phyloP scores from a whole-genome alignment of 2,329 filamentous ascomycete species.

The Rasamsonia emersonii region DNA sequence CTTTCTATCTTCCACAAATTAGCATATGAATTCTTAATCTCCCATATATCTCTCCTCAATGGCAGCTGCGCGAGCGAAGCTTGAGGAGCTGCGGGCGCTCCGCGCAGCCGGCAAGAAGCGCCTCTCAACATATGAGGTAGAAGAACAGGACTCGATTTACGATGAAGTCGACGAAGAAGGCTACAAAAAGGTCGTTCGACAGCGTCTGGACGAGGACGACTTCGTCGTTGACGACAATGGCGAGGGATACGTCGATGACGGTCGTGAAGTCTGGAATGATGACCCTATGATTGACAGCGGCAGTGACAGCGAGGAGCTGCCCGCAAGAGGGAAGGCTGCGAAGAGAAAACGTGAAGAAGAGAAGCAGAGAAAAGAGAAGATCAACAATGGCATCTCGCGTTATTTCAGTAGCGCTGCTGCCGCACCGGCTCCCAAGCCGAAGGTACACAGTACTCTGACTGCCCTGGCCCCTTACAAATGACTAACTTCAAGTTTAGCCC shows the following conservation, averaged over 20 bases:
- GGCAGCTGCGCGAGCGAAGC: constrained; percentile 25
- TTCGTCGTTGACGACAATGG: constrained; percentile 99
- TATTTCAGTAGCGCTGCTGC: constrained; percentile 77
- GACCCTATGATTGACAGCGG: constrained; percentile 49
- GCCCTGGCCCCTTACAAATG: too few species aligned
- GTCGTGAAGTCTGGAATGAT: constrained; percentile 84
- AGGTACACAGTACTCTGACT: too few species aligned
- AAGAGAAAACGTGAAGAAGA: constrained; percentile 88
- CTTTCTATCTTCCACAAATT: not conserved
- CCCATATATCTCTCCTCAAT: constrained; percentile 14
- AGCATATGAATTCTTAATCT: too few species aligned
- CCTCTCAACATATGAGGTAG: constrained; percentile 76
- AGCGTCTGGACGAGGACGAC: constrained; percentile 84
- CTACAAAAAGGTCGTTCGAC: constrained; percentile 91
- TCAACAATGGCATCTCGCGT: constrained; percentile 85
- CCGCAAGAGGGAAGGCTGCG: constrained; percentile 52
- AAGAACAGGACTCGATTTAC: constrained; percentile 77
- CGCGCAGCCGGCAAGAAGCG: constrained; percentile 86
- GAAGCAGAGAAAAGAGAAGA: constrained; percentile 72
- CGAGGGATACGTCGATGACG: constrained; percentile 92
- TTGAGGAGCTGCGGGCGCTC: constrained; percentile 72
- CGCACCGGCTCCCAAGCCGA: constrained; percentile 61
- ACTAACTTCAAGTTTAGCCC: constrained; percentile 40
- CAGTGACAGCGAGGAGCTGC: constrained; percentile 57
- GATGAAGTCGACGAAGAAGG: constrained; percentile 95